phyloP scores from a whole-genome alignment of 768 basidiomycete species.

The Pleurotus giganteus region DNA sequence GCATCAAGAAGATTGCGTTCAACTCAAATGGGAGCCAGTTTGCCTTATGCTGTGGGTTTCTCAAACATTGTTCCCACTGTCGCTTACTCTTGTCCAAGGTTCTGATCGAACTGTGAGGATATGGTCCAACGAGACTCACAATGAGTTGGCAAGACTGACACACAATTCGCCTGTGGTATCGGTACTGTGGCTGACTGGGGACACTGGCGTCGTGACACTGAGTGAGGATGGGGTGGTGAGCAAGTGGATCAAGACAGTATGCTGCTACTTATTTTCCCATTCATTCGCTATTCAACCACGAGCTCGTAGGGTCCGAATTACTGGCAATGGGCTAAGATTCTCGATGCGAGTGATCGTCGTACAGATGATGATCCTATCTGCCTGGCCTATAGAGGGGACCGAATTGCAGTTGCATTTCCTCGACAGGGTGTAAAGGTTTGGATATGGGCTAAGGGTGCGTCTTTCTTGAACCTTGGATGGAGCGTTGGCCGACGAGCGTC shows the following conservation, averaged over 20 bases:
- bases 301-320: constrained; percentile 39
- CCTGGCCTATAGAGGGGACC: constrained; percentile 54
- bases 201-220: constrained; percentile 55
- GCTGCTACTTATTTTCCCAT: constrained; percentile 17
- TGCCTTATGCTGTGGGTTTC: constrained; percentile 54
- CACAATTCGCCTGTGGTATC: constrained; percentile 49
- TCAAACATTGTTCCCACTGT: neutral
- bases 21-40: constrained; percentile 53
- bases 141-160: constrained; percentile 55
- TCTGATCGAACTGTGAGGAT: constrained; percentile 61
- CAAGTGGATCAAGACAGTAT: constrained; percentile 57
- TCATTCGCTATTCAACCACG: constrained; percentile 7
- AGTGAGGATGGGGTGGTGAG: constrained; percentile 55
- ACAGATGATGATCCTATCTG: constrained; percentile 40
- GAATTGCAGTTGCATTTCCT: constrained; percentile 62
- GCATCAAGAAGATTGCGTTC: constrained; percentile 47
- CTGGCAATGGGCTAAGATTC: constrained; percentile 57
- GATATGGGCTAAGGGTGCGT: constrained; percentile 55
- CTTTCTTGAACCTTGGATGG: neutral
- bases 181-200: constrained; percentile 59
- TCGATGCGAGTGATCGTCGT: constrained; percentile 40
- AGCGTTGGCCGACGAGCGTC: neutral
- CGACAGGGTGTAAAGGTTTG: constrained; percentile 63
- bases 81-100: constrained; percentile 30
- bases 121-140: constrained; percentile 47